Evolutionary conservation across 1,284 basidiomycete species (phyloP).

Genomic region (Cystobasidiaceae sp.): DNA sequence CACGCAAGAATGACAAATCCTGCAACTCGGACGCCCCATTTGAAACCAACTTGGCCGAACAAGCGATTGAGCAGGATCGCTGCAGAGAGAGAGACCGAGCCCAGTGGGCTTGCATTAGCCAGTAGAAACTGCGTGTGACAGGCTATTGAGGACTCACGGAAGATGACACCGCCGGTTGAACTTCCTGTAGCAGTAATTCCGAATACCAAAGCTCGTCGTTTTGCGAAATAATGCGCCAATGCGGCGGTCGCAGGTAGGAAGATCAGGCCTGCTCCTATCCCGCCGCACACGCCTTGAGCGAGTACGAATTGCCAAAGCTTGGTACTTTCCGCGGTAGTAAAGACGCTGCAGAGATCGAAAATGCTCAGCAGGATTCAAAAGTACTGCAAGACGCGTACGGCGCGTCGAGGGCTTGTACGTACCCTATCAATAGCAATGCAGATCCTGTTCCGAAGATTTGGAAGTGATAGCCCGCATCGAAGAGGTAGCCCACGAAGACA

Average conservation of each 20-base stretch:
- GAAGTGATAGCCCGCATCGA: constrained; percentile 12
- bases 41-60: constrained; percentile 9
- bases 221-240: constrained; percentile 10
- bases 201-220: constrained; percentile 7
- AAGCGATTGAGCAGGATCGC: constrained; percentile 20
- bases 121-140: background rate
- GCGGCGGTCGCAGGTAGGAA: constrained; percentile 10
- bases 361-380: background rate
- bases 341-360: background rate
- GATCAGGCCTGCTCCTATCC: constrained; percentile 11
- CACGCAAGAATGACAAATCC: constrained; percentile 14
- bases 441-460: constrained; percentile 15
- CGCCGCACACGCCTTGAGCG: constrained; percentile 24
- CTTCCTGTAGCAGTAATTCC: constrained; percentile 27
- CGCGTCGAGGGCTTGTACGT: background rate
- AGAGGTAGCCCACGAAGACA: constrained; percentile 19
- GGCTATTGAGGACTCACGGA: background rate
- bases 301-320: constrained; percentile 27
- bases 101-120: too few species aligned
- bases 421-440: constrained; percentile 6
- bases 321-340: constrained; percentile 17
- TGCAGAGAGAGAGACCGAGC: background rate
- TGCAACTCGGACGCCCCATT: constrained; percentile 22
- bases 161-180: constrained; percentile 26
- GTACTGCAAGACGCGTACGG: too few species aligned